Evolutionary conservation across 1,284 basidiomycete genomes (phyloP).

Genomic region (Cryptococcus sp.): DNA sequence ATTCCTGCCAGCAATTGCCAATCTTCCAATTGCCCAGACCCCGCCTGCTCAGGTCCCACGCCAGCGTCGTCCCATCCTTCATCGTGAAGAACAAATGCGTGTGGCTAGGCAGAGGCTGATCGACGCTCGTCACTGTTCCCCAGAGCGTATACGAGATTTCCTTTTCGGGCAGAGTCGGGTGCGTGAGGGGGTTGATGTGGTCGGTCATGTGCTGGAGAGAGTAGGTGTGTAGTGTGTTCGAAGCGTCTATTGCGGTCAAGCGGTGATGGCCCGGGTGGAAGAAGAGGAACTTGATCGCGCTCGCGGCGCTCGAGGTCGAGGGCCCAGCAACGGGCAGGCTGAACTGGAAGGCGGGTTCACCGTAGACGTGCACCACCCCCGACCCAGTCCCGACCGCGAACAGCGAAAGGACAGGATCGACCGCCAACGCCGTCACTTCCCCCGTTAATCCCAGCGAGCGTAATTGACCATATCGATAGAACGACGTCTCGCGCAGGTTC

Average conservation of each 20-base stretch:
- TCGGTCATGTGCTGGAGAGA: conserved; percentile 42
- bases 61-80: conserved; percentile 55
- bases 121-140: conserved; percentile 39
- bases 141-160: conserved; percentile 37
- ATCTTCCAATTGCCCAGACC: conserved; percentile 65
- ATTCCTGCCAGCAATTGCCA: conserved; percentile 72
- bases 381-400: conserved; percentile 65
- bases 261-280: conserved; percentile 51
- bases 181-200: conserved; percentile 30
- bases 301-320: conserved; percentile 23
- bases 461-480: conserved; percentile 52
- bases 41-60: conserved; percentile 69
- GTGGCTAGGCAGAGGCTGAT: conserved; percentile 45
- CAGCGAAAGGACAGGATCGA: conserved; percentile 71
- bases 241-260: conserved; percentile 46
- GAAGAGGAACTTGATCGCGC: conserved; percentile 46
- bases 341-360: conserved; percentile 47
- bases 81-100: conserved; percentile 51
- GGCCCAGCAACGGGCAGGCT: conserved; percentile 38
- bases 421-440: conserved; percentile 64
- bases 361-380: conserved; percentile 50
- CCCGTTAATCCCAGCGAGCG: conserved; percentile 51
- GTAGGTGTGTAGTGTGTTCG: conserved; percentile 45
- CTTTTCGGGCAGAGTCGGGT: conserved; percentile 39
- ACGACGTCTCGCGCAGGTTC: conserved; percentile 46